Evolutionary conservation across 192 early-diverging fungal genomes (phyloP).

Genomic region (Podila epigama): DNA sequence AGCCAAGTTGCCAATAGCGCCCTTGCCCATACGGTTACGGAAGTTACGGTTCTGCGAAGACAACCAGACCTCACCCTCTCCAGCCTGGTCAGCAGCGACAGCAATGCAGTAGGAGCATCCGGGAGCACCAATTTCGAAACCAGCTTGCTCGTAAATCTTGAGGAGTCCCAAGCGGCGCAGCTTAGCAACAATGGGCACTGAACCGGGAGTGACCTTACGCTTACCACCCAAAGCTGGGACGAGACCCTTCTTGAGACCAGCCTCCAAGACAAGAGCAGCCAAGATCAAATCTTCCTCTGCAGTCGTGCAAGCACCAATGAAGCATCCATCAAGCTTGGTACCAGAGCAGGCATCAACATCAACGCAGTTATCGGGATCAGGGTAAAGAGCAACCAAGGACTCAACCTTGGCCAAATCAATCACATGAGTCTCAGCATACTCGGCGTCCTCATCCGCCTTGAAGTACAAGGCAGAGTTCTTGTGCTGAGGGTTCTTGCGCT

Average conservation of each 20-base stretch:
- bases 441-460: conserved; percentile 74
- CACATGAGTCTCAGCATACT: conserved; percentile 81
- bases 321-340: conserved; percentile 79
- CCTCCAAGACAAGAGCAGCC: conserved; percentile 76
- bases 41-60: conserved; percentile 88
- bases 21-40: conserved; percentile 86
- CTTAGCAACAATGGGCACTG: conserved; percentile 80
- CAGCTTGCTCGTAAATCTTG: conserved; percentile 77
- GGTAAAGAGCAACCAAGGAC: conserved; percentile 73
- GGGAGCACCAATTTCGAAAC: conserved; percentile 76
- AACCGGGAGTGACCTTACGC: conserved; percentile 80
- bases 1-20: conserved; percentile 79
- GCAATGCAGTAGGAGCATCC: conserved; percentile 86
- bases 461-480: conserved; percentile 75
- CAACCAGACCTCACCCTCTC: conserved; percentile 83
- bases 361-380: conserved; percentile 80
- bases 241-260: conserved; percentile 75
- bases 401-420: conserved; percentile 78
- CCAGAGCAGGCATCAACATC: conserved; percentile 62
- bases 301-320: conserved; percentile 85
- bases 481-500: conserved; percentile 76
- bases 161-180: conserved; percentile 77
- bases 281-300: conserved; percentile 85
- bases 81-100: conserved; percentile 78
- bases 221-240: conserved; percentile 66